Evolutionary conservation across 768 basidiomycete species (phyloP), one percentile per base, ranked within the genome.

Genomic region (Pleurotus eryngii): DNA sequence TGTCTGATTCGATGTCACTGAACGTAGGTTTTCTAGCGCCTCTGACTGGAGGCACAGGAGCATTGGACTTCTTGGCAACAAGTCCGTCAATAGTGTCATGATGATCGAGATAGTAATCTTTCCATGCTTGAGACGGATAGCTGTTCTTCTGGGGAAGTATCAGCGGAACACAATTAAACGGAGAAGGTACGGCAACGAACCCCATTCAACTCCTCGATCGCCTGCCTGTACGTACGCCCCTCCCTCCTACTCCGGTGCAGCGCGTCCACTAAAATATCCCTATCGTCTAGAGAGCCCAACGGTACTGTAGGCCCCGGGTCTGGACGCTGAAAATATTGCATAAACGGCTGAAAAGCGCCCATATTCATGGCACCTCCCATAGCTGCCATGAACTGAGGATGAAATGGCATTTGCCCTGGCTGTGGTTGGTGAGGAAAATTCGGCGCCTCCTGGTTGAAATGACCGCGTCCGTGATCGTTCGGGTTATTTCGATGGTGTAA

Each of bases 41-140:
- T 30, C 60, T 62, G 7, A 27, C 46, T 8, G 17, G 14, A n/a
- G 53, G 42, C 48, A 40, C 55, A 17, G 20, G 46, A 65, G 55
- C 59, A 60, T 58, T 57, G 64, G 51, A 66, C 65, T 49, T 70
- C 62, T 27, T 65, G 67, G 51, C 68, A 18, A 71, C 66, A 11
- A 67, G 64, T 26, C 71, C 69, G 63, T 89, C 84, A 37, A 90
- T 72, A 42, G 82, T 80, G 51, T 78, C 75, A 57, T 81, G 83
- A 63, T 90, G 78, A 57, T 89, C 87, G 14, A 91, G 76, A 62
- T 87, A 91, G 65, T 89, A 89, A 63, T 91, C 89, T 65, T 90
- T 90, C 89, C 89, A 91, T 20, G 87, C 70, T 66, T 77, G 84
- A 38, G 86, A 80, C 15, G 78, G 76, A 64, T 82, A 80, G 4